Evolutionary conservation across 345 rosid species (phyloP).

Genomic region (Mallotus nudiflorus): DNA sequence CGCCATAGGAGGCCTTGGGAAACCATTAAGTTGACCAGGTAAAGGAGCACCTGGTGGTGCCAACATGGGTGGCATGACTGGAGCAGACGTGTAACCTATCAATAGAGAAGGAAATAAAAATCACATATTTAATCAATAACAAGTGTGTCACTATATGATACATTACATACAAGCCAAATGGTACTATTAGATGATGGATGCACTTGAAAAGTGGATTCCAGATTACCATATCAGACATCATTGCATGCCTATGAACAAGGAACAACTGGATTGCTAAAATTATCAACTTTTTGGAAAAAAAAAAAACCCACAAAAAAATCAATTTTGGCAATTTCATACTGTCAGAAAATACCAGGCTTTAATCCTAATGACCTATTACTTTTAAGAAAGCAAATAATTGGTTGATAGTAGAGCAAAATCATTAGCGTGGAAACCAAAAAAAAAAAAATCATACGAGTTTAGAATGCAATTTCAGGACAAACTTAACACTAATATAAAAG

Average conservation of each 20-base stretch:
- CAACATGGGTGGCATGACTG: slow-evolving; percentile 68
- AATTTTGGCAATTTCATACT: not conserved
- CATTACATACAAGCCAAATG: not conserved
- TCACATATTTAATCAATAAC: not conserved
- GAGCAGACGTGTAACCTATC: slow-evolving; percentile 57
- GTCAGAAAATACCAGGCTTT: not conserved
- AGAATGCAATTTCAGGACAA: too few relatives aligned
- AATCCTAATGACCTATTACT: too few relatives aligned
- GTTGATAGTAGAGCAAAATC: too few relatives aligned
- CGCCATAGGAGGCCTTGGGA: slow-evolving; percentile 63
- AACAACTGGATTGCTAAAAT: not conserved
- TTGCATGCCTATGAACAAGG: not conserved
- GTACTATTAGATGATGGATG: not conserved
- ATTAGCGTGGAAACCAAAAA: too few relatives aligned
- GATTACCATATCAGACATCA: not conserved
- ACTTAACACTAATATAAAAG: too few relatives aligned
- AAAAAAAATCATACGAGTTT: too few relatives aligned
- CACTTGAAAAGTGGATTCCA: not conserved
- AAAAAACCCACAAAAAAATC: not conserved
- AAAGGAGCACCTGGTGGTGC: slow-evolving; percentile 91
- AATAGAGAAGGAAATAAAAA: slow-evolving; percentile 6
- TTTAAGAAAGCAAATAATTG: too few relatives aligned
- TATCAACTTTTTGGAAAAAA: not conserved
- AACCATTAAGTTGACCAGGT: slow-evolving; percentile 70
- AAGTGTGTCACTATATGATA: not conserved